phyloP scores from a whole-genome alignment of 176 grass and related monocot species.

The Zizania latifolia region DNA sequence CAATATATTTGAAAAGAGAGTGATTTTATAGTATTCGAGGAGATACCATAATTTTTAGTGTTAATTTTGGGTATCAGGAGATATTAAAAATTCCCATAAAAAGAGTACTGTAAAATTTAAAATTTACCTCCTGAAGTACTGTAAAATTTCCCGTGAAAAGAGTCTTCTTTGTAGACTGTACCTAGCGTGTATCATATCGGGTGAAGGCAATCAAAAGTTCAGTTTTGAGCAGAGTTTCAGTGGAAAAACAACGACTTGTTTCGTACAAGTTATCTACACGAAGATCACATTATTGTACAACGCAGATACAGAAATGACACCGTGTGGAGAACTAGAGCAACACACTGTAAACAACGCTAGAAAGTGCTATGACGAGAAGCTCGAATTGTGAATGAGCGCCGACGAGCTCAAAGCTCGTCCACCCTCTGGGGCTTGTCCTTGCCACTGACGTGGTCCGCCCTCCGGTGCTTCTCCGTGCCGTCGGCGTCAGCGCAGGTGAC shows the following conservation, averaged over 20 bases:
- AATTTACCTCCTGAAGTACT: no score
- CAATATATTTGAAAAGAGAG: conserved; percentile 38
- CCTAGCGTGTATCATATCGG: neutral
- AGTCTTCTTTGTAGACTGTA: neutral
- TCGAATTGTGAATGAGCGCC: neutral
- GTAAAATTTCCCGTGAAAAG: no score
- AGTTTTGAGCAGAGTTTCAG: neutral
- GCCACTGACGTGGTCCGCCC: no score
- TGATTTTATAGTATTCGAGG: no score
- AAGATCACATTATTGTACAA: conserved; percentile 36
- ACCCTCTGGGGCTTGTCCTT: conserved; percentile 23
- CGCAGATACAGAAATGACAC: neutral
- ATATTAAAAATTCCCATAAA: no score
- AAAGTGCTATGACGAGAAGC: neutral
- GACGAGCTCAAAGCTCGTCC: conserved; percentile 49
- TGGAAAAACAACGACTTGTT: neutral
- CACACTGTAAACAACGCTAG: conserved; percentile 16
- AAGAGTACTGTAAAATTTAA: no score
- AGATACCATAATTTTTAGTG: no score
- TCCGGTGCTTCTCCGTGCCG: conserved; percentile 15
- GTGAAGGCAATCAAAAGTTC: neutral
- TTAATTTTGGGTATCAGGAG: no score
- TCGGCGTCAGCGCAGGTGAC: neutral
- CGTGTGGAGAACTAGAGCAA: conserved; percentile 17
- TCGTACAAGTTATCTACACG: conserved; percentile 17